A percentile compares a stretch with the other conserved stretches of the same genome.
Evolutionary conservation across 1,139 yeast species (phyloP).

Genomic region (Suhomyces yuchorum): DNA sequence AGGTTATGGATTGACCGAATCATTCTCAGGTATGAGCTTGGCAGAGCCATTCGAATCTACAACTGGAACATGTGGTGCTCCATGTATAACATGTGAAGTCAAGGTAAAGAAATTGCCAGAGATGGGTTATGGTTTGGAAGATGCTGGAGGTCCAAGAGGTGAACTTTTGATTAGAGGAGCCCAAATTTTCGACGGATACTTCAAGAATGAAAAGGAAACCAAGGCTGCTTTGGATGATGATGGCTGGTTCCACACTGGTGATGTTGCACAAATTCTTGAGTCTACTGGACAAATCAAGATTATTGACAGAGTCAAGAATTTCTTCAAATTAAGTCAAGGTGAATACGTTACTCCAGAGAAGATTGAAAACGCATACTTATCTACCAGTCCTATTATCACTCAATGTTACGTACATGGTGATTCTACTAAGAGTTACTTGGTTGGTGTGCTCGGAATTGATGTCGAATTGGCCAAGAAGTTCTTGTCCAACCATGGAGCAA

Average conservation of each 20-base stretch:
- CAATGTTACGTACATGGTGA: constrained; percentile 28
- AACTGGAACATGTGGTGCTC: constrained; percentile 67
- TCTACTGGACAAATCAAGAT: constrained; percentile 23
- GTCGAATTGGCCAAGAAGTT: constrained; percentile 21
- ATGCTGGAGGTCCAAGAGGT: constrained; percentile 31
- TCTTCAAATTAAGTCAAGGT: constrained; percentile 33
- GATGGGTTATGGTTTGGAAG: constrained; percentile 57
- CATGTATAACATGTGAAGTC: constrained; percentile 55
- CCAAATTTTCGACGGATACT: constrained; percentile 27
- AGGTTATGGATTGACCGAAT: constrained; percentile 80
- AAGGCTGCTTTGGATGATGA: constrained; percentile 23
- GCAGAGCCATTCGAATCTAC: constrained; percentile 46
- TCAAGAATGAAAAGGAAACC: constrained; percentile 29
- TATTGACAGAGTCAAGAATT: constrained; percentile 32
- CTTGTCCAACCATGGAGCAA: constrained; percentile 19
- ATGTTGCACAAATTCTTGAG: constrained; percentile 25
- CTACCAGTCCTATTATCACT: constrained; percentile 22
- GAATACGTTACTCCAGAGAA: constrained; percentile 32
- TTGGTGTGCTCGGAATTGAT: constrained; percentile 27
- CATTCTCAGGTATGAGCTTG: constrained; percentile 63
- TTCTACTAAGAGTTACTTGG: constrained; percentile 24
- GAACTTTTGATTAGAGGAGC: constrained; percentile 32
- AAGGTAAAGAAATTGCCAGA: constrained; percentile 67
- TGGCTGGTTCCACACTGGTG: constrained; percentile 33
- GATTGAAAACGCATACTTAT: constrained; percentile 26